Evolutionary conservation across 805 yeast species (phyloP).

Genomic region (Wickerhamomyces pijperi): DNA sequence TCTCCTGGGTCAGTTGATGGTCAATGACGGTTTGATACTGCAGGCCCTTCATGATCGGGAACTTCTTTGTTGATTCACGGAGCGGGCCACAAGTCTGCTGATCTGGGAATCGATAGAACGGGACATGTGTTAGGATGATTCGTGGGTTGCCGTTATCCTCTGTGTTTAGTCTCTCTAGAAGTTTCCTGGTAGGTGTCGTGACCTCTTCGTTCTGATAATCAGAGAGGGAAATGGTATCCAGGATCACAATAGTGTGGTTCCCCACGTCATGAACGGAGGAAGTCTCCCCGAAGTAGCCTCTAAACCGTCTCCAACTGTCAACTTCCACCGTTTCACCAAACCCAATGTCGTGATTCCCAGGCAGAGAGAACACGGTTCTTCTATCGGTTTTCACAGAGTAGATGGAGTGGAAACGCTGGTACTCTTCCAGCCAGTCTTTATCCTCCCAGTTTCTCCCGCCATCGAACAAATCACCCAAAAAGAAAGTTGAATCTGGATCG

Average conservation of each 20-base stretch:
- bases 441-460: slow-evolving; percentile 87
- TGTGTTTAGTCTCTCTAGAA: slow-evolving; percentile 31
- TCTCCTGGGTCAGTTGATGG: slow-evolving; percentile 41
- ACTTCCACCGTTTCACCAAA: slow-evolving; percentile 65
- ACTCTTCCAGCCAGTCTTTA: slow-evolving; percentile 62
- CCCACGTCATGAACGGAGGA: slow-evolving; percentile 37
- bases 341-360: slow-evolving; percentile 97
- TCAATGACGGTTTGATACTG: slow-evolving; percentile 90
- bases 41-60: slow-evolving; percentile 64
- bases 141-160: slow-evolving; percentile 32
- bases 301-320: slow-evolving; percentile 50
- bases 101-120: slow-evolving; percentile 61
- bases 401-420: slow-evolving; percentile 50
- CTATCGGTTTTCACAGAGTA: slow-evolving; percentile 47
- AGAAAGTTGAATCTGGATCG: slow-evolving; percentile 66
- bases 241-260: slow-evolving; percentile 62
- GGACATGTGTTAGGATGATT: slow-evolving; percentile 77
- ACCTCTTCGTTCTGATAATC: slow-evolving; percentile 38
- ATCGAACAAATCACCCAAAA: slow-evolving; percentile 87
- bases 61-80: slow-evolving; percentile 55
- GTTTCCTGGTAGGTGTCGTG: slow-evolving; percentile 34
- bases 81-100: slow-evolving; percentile 60
- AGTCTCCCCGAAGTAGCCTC: slow-evolving; percentile 63
- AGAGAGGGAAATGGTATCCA: slow-evolving; percentile 79
- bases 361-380: slow-evolving; percentile 35